Evolutionary conservation across 129 eudicot genomes (phyloP), one percentile per base, ranked within the genome.

Genomic region (Centrapalus pauciflorus): DNA sequence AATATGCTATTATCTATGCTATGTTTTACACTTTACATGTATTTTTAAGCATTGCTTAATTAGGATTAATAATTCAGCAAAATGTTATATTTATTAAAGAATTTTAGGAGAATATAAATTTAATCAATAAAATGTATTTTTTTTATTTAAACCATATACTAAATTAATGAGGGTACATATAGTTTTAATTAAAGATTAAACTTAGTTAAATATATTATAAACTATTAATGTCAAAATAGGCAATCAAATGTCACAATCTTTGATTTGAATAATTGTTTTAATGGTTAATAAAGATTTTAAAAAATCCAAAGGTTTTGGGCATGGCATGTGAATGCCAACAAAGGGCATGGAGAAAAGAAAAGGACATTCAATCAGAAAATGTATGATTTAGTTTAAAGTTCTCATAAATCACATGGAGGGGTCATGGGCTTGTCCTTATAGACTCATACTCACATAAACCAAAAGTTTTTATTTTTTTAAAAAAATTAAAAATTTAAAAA

Each of bases 331-430:
- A 77, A 60, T 55, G 76, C 73, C 81, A 55, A 77, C 76, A 70
- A 55, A 54, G 68, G 77, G 72, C 38, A 65, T 52, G 72, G 77
- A 70, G n/a, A 62, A 77, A 77, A 71, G 77, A 77, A 63, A 63
- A 77, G 68, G 66, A 63, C 73, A 77, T 77, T 56, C 77, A 71
- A 77, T 77, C 68, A 77, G 69, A 55, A 64, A 77, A 6, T 55
- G 77, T 71, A 64, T 45, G 67, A 77, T 71, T 71, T 64, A 64
- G 77, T 65, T 74, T 71, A 77, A 71, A 77, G 77, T 71, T 71
- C 59, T 63, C 48, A 70, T 71, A 55, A 66, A 64, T 49, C 77
- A 77, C 77, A 71, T 71, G 82, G 82, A 66, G 82, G 82, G 73
- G 82, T 46, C 82, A 77, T 64, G 64, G n/a, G 33, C 8, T 56